Evolutionary conservation across 2,329 filamentous ascomycete genomes (phyloP).

Genomic region (Botrytis sinoallii): DNA sequence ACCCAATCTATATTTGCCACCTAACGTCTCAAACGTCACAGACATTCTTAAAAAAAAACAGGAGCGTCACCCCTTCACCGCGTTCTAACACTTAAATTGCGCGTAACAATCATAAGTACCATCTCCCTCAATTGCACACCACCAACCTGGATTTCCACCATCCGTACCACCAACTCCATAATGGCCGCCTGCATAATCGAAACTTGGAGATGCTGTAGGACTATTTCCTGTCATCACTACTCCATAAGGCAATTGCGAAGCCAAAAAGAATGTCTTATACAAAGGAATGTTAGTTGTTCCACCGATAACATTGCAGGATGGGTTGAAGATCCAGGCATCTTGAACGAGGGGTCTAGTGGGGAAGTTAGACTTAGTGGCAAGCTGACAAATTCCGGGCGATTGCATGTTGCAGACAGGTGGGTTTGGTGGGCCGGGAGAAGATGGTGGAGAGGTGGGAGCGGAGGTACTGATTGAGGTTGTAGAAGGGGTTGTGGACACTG

Average conservation of each 20-base stretch:
- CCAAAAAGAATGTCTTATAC: neutral
- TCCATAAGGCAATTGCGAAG: conserved; percentile 15
- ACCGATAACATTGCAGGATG: conserved; percentile 17
- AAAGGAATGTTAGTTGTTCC: conserved; percentile 15
- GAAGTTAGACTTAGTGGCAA: conserved; percentile 6
- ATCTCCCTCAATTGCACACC: conserved; percentile 17
- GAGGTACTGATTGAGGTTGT: neutral
- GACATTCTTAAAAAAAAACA: neutral
- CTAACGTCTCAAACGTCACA: neutral
- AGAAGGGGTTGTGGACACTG: neutral
- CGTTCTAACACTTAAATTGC: conserved; percentile 11
- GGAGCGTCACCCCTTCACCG: neutral
- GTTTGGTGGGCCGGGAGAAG: conserved; percentile 15
- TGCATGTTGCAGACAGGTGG: conserved; percentile 10
- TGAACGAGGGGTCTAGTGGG: neutral
- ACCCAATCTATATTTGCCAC: neutral
- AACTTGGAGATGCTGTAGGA: conserved; percentile 17
- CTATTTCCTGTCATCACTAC: conserved; percentile 12
- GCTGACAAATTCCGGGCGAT: conserved; percentile 16
- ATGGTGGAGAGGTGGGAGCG: neutral
- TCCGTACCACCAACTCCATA: conserved; percentile 18
- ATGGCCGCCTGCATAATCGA: conserved; percentile 15
- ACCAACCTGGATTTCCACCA: conserved; percentile 19
- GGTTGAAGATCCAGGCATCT: conserved; percentile 17
- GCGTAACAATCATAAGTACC: conserved; percentile 18